Base-by-base conservation (phyloP, 164 flowering plant species). In the Stephania cephalantha region DNA sequence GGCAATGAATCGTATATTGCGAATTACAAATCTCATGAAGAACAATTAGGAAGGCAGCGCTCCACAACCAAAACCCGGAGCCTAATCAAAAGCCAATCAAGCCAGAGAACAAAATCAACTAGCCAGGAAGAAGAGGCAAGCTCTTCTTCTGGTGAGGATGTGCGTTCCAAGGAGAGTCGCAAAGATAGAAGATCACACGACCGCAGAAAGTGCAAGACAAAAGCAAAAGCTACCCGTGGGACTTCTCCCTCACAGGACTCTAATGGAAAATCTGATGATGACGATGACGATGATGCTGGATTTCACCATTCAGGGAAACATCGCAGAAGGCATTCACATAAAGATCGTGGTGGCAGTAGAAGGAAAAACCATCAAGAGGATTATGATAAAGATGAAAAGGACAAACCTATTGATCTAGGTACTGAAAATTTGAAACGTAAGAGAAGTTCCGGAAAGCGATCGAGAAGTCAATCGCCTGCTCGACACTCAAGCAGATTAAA, bases 401-500 rank as follows among this genome's bases (percentile, higher is more conserved):
- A 25, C 52, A 35, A 53, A 13, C n/a, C 66, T 9, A 67, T 52
- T 53, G 22, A 7, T 72, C 20, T 25, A 17, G 67, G 31, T 52
- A 48, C 35, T 7, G 3, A 69, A 17, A 58, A 29, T 77, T 4
- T n/a, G 15, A 53, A 72, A 35, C 52, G 1, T 53, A 52, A 29
- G 11, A 52, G 48, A 25, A 75, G 31, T 29, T 69, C 78, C 31
- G 70, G 67, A 45, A 76, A 77, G 72, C 25, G 79, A 35, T 72
- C 55, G 31, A 78, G 76, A 42, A 78, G 70, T 46, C 29, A 25
- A 69, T 78, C 80, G 25, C 66, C 76, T 66, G 20, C 74, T 69
- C 22, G 44, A 42, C 18, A 15, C 13, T n/a, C 31, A 6, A 48
- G 69, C 31, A 44, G 61, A 25, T 77, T 30, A n/a, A 69, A 46